Conservation (phyloP, 805 yeast genomes). For the Saccharomycopsis synnaedendra region DNA sequence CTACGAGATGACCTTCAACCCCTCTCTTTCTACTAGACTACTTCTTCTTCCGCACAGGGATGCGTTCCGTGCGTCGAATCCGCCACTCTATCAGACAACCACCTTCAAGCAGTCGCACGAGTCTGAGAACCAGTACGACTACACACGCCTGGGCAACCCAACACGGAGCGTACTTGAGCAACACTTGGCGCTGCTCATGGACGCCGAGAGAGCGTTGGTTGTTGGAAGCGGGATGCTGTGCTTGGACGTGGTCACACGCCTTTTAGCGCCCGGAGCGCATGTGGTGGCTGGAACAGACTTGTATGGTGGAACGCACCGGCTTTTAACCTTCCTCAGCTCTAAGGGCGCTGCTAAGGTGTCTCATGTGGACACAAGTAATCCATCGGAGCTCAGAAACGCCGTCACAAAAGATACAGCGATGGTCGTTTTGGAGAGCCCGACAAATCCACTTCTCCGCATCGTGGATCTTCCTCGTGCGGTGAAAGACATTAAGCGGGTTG, state of each 20-base stretch:
- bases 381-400: slow-evolving; percentile 45
- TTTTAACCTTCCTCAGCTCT: slow-evolving; percentile 58
- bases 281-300: slow-evolving; percentile 91
- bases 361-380: slow-evolving; percentile 76
- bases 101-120: slow-evolving; percentile 79
- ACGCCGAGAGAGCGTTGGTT: slow-evolving; percentile 63
- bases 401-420: slow-evolving; percentile 51
- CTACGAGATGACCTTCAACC: no score
- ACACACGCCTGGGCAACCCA: slow-evolving; percentile 91
- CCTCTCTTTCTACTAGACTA: slow-evolving; percentile 18
- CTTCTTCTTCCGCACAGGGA: slow-evolving; percentile 54
- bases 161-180: slow-evolving; percentile 73
- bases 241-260: slow-evolving; percentile 69
- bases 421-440: slow-evolving; percentile 84
- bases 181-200: slow-evolving; percentile 67
- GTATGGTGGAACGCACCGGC: slow-evolving; percentile 88
- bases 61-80: slow-evolving; percentile 67
- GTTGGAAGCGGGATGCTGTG: slow-evolving; percentile 93
- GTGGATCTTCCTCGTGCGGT: slow-evolving; percentile 67
- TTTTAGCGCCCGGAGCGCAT: slow-evolving; percentile 72
- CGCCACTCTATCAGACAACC: slow-evolving; percentile 90
- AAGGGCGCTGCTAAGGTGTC: slow-evolving; percentile 54
- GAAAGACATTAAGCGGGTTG: slow-evolving; percentile 50
- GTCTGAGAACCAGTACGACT: slow-evolving; percentile 64
- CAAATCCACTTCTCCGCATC: slow-evolving; percentile 85